phyloP scores from a whole-genome alignment of 192 early-diverging fungal genomes.

The Chytriomyces hyalinus region DNA sequence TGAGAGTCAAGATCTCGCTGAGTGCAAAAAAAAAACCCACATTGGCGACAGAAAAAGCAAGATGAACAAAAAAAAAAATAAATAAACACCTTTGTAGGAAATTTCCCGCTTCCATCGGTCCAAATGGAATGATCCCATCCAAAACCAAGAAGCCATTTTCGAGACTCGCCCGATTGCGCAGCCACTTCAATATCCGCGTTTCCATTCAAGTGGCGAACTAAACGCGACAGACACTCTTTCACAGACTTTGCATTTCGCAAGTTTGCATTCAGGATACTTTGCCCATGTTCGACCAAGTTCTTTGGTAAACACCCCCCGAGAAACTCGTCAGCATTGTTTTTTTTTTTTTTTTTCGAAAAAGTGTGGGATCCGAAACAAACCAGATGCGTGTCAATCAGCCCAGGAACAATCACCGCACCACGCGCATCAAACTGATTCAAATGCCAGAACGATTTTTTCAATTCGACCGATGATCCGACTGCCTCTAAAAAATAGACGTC shows the following conservation, averaged over 20 bases:
- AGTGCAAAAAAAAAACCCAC: background rate
- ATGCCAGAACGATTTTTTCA: conserved; percentile 5
- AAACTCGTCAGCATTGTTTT: background rate
- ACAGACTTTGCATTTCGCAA: conserved; percentile 27
- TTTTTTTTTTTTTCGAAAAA: too few species aligned
- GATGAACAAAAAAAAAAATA: background rate
- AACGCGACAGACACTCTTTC: conserved; percentile 14
- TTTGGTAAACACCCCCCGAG: background rate
- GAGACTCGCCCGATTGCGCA: background rate
- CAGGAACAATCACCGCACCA: conserved; percentile 46
- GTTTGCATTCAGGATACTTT: conserved; percentile 37
- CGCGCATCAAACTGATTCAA: conserved; percentile 4
- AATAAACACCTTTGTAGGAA: conserved; percentile 50
- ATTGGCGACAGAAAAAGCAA: background rate
- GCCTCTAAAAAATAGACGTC: conserved; percentile 6
- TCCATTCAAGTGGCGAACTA: conserved; percentile 36
- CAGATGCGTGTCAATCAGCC: conserved; percentile 60
- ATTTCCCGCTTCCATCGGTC: conserved; percentile 24
- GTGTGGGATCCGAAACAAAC: conserved; percentile 30
- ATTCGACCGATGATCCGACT: background rate
- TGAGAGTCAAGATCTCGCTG: conserved; percentile 48
- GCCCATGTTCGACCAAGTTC: conserved; percentile 53
- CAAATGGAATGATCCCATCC: conserved; percentile 65
- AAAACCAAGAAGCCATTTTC: conserved; percentile 51
- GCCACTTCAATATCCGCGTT: conserved; percentile 35